These are phyloP conservation scores for Metschnikowia similis DNA, from an alignment of 805 yeast genomes.

Conservation along the genomic window DNA sequence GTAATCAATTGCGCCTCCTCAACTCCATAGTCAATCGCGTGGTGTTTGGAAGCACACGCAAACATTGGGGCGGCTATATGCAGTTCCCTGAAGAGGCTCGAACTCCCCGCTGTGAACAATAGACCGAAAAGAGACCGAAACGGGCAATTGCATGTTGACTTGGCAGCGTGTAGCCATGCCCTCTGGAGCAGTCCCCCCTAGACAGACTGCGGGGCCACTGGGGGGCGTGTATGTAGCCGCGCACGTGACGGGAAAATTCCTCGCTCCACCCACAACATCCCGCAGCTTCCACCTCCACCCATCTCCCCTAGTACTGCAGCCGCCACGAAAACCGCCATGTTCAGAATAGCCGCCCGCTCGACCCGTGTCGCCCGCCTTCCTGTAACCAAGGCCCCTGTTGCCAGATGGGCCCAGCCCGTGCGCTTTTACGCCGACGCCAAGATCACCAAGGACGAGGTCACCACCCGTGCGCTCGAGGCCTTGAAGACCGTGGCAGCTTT, in stretches of 20 bases:
- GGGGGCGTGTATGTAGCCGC: background rate
- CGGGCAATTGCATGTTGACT: no score
- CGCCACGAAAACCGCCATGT: constrained; percentile 31
- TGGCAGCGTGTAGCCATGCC: no score
- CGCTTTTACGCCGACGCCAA: constrained; percentile 61
- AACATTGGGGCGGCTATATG: no score
- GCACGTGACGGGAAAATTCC: constrained; percentile 1
- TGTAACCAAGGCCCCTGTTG: constrained; percentile 27
- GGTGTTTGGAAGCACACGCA: no score
- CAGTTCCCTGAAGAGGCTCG: no score
- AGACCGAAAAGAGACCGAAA: no score
- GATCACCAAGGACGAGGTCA: constrained; percentile 72
- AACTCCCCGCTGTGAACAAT: no score
- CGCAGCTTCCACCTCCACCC: background rate
- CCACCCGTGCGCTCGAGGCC: constrained; percentile 77
- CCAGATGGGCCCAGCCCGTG: constrained; percentile 22
- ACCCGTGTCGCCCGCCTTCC: constrained; percentile 37
- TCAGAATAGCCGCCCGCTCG: constrained; percentile 45
- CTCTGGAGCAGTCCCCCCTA: no score
- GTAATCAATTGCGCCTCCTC: no score
- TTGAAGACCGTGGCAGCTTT: constrained; percentile 51
- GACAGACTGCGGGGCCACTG: no score
- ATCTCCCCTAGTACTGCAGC: background rate
- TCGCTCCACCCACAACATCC: background rate
- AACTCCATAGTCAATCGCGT: no score